Conservation (phyloP, 108 stramenopile species). For the Schizochytrium sp. region DNA sequence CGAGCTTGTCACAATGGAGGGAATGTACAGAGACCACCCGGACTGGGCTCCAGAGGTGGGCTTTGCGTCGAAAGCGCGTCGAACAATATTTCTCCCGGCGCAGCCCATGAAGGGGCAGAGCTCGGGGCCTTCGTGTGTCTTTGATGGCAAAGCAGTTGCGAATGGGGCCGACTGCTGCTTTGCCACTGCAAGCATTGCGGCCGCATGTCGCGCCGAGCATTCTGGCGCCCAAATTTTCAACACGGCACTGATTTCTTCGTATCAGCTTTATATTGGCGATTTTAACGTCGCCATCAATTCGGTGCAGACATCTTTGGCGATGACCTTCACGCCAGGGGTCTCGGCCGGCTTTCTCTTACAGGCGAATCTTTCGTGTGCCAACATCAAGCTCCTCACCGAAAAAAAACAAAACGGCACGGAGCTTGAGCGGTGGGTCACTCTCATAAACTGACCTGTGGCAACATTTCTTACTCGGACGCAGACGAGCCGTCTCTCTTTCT, state of each 20-base stretch:
- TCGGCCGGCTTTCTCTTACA: background rate
- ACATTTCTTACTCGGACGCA: no score
- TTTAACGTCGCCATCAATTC: background rate
- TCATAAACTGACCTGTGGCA: no score
- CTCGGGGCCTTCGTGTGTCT: background rate
- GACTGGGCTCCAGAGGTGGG: background rate
- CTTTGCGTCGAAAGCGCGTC: background rate
- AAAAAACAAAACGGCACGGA: no score
- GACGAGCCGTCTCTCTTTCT: no score
- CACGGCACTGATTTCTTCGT: background rate
- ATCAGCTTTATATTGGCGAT: background rate
- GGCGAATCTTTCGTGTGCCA: background rate
- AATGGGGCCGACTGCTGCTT: background rate
- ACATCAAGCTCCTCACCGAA: background rate
- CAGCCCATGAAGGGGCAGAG: background rate
- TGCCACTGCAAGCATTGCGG: background rate
- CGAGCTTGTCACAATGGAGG: background rate
- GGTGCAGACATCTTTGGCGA: background rate
- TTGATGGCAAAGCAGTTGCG: background rate
- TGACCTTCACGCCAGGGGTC: background rate
- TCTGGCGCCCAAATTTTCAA: background rate
- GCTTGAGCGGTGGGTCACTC: no score
- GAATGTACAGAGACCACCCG: background rate
- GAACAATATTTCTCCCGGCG: background rate
- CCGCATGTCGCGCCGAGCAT: background rate